phyloP scores from a whole-genome alignment of 2,329 filamentous ascomycete genomes.

The Alternaria sp. region DNA sequence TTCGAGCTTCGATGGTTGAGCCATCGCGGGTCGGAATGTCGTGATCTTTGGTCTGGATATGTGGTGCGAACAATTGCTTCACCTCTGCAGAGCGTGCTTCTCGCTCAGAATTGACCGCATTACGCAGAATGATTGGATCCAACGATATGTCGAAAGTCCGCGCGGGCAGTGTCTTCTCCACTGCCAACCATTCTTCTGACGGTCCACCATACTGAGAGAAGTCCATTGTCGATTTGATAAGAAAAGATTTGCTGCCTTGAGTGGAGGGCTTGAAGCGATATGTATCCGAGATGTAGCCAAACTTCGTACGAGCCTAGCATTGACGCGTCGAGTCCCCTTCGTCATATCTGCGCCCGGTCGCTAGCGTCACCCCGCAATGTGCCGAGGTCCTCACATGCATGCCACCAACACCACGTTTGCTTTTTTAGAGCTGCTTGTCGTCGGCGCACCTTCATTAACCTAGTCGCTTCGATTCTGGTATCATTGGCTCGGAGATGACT shows the following conservation, averaged over 20 bases:
- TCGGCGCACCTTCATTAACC: neutral
- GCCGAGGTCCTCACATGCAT: slow-evolving; percentile 2
- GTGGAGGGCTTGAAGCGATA: too few species aligned
- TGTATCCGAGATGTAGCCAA: neutral
- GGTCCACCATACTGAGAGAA: slow-evolving; percentile 12
- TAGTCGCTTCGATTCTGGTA: neutral
- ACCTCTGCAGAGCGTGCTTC: slow-evolving; percentile 25
- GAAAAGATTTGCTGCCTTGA: too few species aligned
- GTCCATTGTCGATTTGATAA: neutral
- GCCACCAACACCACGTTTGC: neutral
- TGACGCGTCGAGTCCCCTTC: neutral
- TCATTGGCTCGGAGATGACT: neutral
- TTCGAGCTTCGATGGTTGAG: slow-evolving; percentile 53
- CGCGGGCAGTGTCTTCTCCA: slow-evolving; percentile 36
- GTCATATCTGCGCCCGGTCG: slow-evolving; percentile 5
- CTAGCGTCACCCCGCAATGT: slow-evolving; percentile 15
- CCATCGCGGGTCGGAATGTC: slow-evolving; percentile 55
- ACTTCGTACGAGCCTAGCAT: neutral
- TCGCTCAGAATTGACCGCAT: slow-evolving; percentile 29
- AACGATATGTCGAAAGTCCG: slow-evolving; percentile 26
- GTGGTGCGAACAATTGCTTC: slow-evolving; percentile 28
- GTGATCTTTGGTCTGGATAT: slow-evolving; percentile 28
- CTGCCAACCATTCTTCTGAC: slow-evolving; percentile 42
- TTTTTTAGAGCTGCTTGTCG: slow-evolving; percentile 3
- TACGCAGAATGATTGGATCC: slow-evolving; percentile 21